Evolutionary conservation across 129 eudicot genomes (phyloP).

Genomic region (Helianthus tuberosus): DNA sequence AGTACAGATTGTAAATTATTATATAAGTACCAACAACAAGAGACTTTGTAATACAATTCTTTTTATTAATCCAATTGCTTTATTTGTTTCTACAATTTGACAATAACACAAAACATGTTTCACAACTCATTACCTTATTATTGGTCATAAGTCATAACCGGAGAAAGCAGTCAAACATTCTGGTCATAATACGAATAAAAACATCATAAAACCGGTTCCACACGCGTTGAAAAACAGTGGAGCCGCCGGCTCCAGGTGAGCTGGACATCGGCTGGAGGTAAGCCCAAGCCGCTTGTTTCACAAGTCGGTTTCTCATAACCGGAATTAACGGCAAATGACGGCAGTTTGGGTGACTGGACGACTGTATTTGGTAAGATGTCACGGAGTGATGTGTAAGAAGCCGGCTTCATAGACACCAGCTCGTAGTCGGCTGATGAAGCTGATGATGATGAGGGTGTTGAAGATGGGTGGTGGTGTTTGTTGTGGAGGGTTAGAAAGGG

Average conservation of each 20-base stretch:
- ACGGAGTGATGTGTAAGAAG: constrained; percentile 73
- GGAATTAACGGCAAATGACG: constrained; percentile 30
- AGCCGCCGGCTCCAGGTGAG: constrained; percentile 37
- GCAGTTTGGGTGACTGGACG: constrained; percentile 42
- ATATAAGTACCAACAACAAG: not conserved
- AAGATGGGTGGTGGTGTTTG: constrained; percentile 13
- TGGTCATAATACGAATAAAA: constrained; percentile 3
- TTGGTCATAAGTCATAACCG: constrained; percentile 13
- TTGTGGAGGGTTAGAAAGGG: constrained; percentile 20
- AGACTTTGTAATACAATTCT: constrained; percentile 19
- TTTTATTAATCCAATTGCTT: constrained; percentile 27
- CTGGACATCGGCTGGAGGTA: constrained; percentile 84
- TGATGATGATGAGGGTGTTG: constrained; percentile 5
- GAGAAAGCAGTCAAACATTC: constrained; percentile 22
- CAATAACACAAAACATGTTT: constrained; percentile 12
- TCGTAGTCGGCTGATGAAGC: constrained; percentile 44
- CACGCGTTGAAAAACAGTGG: constrained; percentile 46
- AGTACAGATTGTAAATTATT: constrained; percentile 28
- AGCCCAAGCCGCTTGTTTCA: constrained; percentile 97
- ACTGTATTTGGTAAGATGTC: constrained; percentile 49
- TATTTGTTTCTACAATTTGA: constrained; percentile 8
- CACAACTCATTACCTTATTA: constrained; percentile 17
- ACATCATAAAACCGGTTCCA: constrained; percentile 37
- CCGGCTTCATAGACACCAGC: constrained; percentile 43
- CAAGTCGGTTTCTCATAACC: constrained; percentile 72